phyloP scores from a whole-genome alignment of 2,329 filamentous ascomycete genomes.

The Pseudogymnoascus sp. region DNA sequence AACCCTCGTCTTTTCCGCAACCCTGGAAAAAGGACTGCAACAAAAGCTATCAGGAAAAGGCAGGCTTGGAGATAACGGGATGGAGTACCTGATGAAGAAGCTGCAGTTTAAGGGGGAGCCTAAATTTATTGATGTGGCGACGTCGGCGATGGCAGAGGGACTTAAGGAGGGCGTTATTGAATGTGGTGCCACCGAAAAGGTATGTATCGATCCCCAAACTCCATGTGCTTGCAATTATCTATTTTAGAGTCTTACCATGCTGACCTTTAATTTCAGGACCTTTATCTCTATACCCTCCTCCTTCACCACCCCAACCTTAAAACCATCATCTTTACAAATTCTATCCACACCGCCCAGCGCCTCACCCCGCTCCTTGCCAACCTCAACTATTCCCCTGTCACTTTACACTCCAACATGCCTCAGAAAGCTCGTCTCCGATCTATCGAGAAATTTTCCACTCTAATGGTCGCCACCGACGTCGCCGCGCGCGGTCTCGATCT shows the following conservation, averaged over 20 bases:
- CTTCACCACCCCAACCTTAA: slow-evolving; percentile 74
- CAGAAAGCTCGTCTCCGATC: slow-evolving; percentile 94
- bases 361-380: slow-evolving; percentile 78
- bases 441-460: slow-evolving; percentile 72
- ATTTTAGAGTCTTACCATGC: slow-evolving; percentile 11
- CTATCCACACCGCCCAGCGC: slow-evolving; percentile 83
- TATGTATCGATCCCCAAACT: slow-evolving; percentile 30
- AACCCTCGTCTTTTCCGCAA: slow-evolving; percentile 93
- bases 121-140: slow-evolving; percentile 88
- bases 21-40: slow-evolving; percentile 85
- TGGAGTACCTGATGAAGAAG: slow-evolving; percentile 88
- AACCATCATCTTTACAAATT: slow-evolving; percentile 90
- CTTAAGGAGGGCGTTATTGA: slow-evolving; percentile 87
- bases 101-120: slow-evolving; percentile 82
- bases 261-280: slow-evolving; percentile 49
- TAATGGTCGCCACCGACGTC: slow-evolving; percentile 88
- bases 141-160: slow-evolving; percentile 77
- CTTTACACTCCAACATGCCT: slow-evolving; percentile 87
- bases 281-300: slow-evolving; percentile 84
- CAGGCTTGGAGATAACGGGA: slow-evolving; percentile 61
- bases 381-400: slow-evolving; percentile 66
- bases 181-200: slow-evolving; percentile 89
- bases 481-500: slow-evolving; percentile 93
- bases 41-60: slow-evolving; percentile 78
- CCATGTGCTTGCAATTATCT: background rate